Evolutionary conservation across 805 yeast species (phyloP).

Genomic region (Candida ovalis): DNA sequence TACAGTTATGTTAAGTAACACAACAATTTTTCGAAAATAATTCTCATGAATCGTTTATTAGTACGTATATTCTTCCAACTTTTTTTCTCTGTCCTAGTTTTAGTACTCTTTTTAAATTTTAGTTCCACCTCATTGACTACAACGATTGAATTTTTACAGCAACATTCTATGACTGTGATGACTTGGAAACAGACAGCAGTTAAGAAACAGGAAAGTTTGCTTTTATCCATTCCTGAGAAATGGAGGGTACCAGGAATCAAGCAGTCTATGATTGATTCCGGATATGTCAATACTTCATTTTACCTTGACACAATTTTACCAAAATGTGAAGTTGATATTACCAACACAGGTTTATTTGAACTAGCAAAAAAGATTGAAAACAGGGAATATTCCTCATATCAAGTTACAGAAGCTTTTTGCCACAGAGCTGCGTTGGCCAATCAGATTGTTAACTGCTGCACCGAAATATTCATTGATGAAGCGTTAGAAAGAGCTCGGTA

Average conservation of each 20-base stretch:
- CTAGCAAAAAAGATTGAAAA: conserved; percentile 34
- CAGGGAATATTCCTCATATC: conserved; percentile 38
- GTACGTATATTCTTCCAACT: no score
- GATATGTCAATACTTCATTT: conserved; percentile 39
- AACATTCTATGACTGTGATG: not conserved
- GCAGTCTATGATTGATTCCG: conserved; percentile 29
- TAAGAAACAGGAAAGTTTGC: not conserved
- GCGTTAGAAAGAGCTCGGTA: conserved; percentile 46
- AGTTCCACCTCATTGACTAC: not conserved
- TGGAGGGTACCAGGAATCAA: conserved; percentile 39
- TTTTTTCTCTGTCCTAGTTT: not conserved
- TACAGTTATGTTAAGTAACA: no score
- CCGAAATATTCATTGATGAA: conserved; percentile 44
- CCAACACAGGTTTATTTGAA: conserved; percentile 35
- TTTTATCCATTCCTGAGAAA: conserved; percentile 33
- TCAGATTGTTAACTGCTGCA: conserved; percentile 46
- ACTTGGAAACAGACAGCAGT: not conserved
- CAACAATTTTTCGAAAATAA: no score
- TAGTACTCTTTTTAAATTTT: not conserved
- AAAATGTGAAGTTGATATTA: conserved; percentile 36
- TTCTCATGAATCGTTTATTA: no score
- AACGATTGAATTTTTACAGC: not conserved
- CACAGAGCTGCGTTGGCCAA: conserved; percentile 47
- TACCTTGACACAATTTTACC: conserved; percentile 33
- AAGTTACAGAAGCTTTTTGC: conserved; percentile 44